A percentile compares a stretch with the other conserved stretches of the same genome.
phyloP scores from a whole-genome alignment of 2,329 filamentous ascomycete genomes.

The Xylogone sp. region DNA sequence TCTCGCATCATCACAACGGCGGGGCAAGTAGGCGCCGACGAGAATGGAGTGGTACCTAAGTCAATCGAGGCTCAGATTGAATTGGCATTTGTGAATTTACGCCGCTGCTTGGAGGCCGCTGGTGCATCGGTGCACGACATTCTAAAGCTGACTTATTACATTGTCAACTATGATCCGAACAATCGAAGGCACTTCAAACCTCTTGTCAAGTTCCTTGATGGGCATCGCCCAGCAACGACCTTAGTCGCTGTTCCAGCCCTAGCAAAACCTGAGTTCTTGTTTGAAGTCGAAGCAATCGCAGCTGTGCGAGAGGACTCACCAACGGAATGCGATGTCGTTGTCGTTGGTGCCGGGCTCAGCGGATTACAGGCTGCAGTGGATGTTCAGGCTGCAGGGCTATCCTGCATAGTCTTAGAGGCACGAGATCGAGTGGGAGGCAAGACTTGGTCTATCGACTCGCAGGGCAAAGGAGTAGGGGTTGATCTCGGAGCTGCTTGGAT shows the following conservation, averaged over 20 bases:
- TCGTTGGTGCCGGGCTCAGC: conserved; percentile 8
- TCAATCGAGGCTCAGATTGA: conserved; percentile 1
- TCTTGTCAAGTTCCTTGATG: conserved; percentile 33
- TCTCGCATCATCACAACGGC: conserved; percentile 6
- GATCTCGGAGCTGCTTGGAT: conserved; percentile 59
- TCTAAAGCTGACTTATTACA: conserved; percentile 37
- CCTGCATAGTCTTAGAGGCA: conserved; percentile 34
- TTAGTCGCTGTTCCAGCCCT: conserved; percentile 38
- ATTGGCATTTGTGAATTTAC: conserved; percentile 9
- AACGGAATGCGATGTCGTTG: conserved; percentile 1
- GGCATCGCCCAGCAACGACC: conserved; percentile 38
- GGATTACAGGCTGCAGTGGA: conserved; percentile 15
- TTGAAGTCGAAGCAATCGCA: conserved; percentile 41
- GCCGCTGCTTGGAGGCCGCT: conserved; percentile 18
- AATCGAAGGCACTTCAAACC: conserved; percentile 33
- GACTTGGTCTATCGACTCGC: conserved; percentile 21
- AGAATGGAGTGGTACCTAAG: conserved; percentile 1
- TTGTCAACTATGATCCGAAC: conserved; percentile 38
- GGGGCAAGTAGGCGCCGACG: conserved; percentile 8
- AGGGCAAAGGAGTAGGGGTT: conserved; percentile 31
- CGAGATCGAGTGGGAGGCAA: conserved; percentile 40
- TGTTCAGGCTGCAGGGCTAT: conserved; percentile 13
- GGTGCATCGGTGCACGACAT: conserved; percentile 34
- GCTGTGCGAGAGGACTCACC: conserved; percentile 1
- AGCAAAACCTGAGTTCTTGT: conserved; percentile 33